These are phyloP conservation scores for Cunninghamia lanceolata DNA, from an alignment of 75 land plant genomes.

Conservation along the genomic window DNA sequence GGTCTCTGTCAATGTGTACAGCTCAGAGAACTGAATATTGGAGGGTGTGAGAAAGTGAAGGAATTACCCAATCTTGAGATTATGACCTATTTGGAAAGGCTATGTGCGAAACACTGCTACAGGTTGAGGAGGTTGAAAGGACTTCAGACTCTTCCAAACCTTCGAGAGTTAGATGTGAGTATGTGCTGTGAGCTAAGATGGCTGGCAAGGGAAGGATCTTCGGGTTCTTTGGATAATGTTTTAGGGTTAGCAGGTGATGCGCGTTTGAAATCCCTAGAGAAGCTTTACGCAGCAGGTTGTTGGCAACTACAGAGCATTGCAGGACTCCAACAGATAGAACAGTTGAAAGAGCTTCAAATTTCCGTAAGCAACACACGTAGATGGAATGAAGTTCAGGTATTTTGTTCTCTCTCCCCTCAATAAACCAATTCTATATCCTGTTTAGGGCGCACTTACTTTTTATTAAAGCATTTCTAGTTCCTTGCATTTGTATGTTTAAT, in stretches of 20 bases:
- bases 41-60: background rate
- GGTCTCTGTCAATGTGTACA: background rate
- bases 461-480: no score
- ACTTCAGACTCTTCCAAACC: background rate
- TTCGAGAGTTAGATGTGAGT: background rate
- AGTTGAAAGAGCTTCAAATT: no score
- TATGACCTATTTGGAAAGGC: background rate
- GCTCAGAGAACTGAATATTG: background rate
- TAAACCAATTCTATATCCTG: no score
- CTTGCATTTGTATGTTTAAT: no score
- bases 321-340: background rate
- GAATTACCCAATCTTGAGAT: background rate
- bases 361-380: no score
- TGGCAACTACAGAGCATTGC: background rate
- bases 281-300: background rate
- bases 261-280: background rate
- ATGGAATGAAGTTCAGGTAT: no score
- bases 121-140: background rate
- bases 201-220: background rate
- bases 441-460: no score
- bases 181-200: background rate
- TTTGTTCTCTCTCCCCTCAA: no score
- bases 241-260: background rate
- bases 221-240: background rate
- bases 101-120: background rate